Base-by-base conservation (phyloP, 805 yeast species). In the Wickerhamomyces chambardii region DNA sequence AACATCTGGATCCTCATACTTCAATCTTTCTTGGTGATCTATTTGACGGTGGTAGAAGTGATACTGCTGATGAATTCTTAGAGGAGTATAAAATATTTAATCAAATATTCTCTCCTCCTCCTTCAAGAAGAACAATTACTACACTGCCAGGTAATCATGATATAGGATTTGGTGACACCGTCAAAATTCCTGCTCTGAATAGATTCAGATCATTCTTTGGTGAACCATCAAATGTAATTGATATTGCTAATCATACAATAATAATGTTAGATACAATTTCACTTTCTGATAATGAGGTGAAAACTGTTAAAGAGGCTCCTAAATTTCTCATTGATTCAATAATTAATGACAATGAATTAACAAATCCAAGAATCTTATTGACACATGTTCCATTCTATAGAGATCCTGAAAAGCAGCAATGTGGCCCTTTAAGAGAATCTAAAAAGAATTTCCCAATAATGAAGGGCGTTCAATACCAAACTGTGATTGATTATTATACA, bases 61-160 rank as follows among this genome's bases (percentile, higher is more conserved):
- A 95, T 90, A 73, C 71, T 28, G 75, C 73, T 41, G 68, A 68
- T 25, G 63, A 67, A 17, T 86, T 95, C 94, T 58, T 73, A 36
- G 59, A 65, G 12, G 97, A 92, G 55, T 78, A 69, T 47, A 49
- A 55, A 16, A 62, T 98, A 35, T 92, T 83, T 56, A 68, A 74
- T 43, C 42, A 54, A 2, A 72, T 92, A 4, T 90, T 84, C 55
- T 79, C 82, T 6, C 60, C 63, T 39, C 66, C 66, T 37, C 60
- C 68, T n/a, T 58, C 64, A 36, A 61, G 72, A 34, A 52, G 54
- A 30, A 63, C 68, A 3, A 45, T 64, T 15, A 54, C 62, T 63
- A 60, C 67, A n/a, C 46, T 72, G 24, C 95, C 96, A 0, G 99
- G 98, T 2, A 92, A 92, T 53, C 99, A 92, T 55, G 99, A 92